These are phyloP conservation scores for Gloeophyllum trabeum DNA, from an alignment of 768 basidiomycete species.

Conservation along the genomic window DNA sequence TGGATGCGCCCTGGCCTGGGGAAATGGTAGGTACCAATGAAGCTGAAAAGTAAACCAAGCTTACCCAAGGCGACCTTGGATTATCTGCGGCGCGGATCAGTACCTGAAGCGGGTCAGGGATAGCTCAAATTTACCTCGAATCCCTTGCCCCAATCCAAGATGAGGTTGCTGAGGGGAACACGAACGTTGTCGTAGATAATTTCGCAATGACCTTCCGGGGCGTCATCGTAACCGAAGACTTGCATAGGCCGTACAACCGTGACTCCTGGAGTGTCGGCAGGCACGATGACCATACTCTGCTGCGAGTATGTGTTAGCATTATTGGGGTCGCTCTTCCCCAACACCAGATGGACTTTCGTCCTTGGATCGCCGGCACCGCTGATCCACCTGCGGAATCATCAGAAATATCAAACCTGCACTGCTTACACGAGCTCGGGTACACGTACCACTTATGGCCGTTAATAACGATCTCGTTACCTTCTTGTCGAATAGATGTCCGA, in stretches of 20 bases:
- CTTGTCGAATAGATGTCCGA: conserved; percentile 71
- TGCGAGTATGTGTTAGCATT: conserved; percentile 71
- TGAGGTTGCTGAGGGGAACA: conserved; percentile 71
- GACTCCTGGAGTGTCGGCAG: conserved; percentile 77
- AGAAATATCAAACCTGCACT: not conserved
- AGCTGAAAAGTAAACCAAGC: conserved; percentile 8
- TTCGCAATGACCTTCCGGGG: conserved; percentile 95
- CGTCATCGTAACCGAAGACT: conserved; percentile 91
- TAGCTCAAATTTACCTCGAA: conserved; percentile 55
- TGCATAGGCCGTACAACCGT: conserved; percentile 86
- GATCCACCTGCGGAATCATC: conserved; percentile 64
- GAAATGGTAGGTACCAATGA: conserved; percentile 3
- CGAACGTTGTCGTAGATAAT: conserved; percentile 91
- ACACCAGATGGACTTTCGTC: conserved; percentile 66
- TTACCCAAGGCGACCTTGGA: conserved; percentile 92
- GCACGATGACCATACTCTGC: conserved; percentile 94
- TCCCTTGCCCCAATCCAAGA: conserved; percentile 89
- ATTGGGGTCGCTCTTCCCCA: conserved; percentile 87
- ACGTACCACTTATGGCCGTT: conserved; percentile 92
- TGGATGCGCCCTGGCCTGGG: conserved; percentile 87
- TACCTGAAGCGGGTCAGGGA: not conserved
- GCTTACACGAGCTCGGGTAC: not conserved
- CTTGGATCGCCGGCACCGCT: conserved; percentile 22
- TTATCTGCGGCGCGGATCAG: conserved; percentile 38
- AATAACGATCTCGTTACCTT: conserved; percentile 83